Conservation (phyloP, 345 rosid genomes). For the Brassica napus region DNA sequence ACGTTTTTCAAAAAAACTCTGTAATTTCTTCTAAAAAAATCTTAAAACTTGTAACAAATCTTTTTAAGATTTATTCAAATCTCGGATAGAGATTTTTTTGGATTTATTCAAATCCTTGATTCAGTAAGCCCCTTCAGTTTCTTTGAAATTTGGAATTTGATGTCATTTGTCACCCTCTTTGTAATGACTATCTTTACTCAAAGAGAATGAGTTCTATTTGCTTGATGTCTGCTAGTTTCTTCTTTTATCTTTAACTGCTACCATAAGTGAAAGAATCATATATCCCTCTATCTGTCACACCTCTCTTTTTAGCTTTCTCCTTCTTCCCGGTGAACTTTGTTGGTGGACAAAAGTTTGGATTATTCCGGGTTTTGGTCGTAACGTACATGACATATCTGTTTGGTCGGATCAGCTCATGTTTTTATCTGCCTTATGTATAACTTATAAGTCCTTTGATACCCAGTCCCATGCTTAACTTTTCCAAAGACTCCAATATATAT, state of each 20-base stretch:
- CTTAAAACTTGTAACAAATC: neutral
- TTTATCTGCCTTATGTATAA: conserved; percentile 35
- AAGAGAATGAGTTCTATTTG: too few species aligned
- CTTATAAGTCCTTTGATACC: conserved; percentile 38
- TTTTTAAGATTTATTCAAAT: neutral
- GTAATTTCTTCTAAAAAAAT: neutral
- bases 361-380: conserved; percentile 73
- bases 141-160: too few species aligned
- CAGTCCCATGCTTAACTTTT: conserved; percentile 63
- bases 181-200: too few species aligned
- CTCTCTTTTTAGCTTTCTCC: too few species aligned
- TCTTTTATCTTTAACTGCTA: too few species aligned
- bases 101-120: neutral
- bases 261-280: too few species aligned
- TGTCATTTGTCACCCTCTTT: too few species aligned
- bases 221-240: too few species aligned
- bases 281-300: too few species aligned
- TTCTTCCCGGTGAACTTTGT: conserved; percentile 39
- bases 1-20: neutral
- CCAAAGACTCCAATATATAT: conserved; percentile 44
- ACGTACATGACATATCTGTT: conserved; percentile 68
- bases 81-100: neutral
- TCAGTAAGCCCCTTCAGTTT: too few species aligned
- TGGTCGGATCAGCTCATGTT: conserved; percentile 71
- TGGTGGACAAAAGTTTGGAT: conserved; percentile 40